Evolutionary conservation across 306 rosid species (phyloP).

Genomic region (Ormosia emarginata): DNA sequence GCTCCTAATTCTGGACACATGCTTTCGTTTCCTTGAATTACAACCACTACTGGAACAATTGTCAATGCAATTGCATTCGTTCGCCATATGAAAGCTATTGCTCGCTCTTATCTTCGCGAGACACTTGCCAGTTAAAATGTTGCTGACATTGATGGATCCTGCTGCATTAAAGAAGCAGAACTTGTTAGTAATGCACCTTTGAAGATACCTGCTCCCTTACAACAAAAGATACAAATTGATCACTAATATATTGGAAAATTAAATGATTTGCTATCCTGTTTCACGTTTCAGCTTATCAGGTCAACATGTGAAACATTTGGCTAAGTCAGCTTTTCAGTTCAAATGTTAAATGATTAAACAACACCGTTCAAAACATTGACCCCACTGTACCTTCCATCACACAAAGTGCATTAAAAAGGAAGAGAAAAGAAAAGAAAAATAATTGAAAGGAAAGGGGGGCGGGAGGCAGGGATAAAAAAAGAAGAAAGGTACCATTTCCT

Average conservation of each 20-base stretch:
- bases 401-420: neutral
- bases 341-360: neutral
- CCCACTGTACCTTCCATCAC: neutral
- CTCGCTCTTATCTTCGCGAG: slow-evolving; percentile 78
- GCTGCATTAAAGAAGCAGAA: slow-evolving; percentile 48
- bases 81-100: slow-evolving; percentile 44
- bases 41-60: slow-evolving; percentile 33
- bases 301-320: neutral
- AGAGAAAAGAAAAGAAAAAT: neutral
- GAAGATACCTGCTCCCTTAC: neutral
- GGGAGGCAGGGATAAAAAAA: neutral
- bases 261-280: neutral
- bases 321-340: slow-evolving; percentile 8
- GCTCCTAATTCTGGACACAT: slow-evolving; percentile 56
- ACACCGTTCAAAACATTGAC: neutral
- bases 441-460: neutral
- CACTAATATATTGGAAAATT: neutral
- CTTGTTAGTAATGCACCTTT: neutral
- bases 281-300: neutral
- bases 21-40: slow-evolving; percentile 44
- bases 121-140: slow-evolving; percentile 90
- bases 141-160: slow-evolving; percentile 92
- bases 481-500: slow-evolving; percentile 65
- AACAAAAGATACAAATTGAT: neutral
- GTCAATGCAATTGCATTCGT: slow-evolving; percentile 45